These are phyloP conservation scores for Oryza meridionalis DNA, from an alignment of 176 grass and related monocot genomes.

Conservation along the genomic window DNA sequence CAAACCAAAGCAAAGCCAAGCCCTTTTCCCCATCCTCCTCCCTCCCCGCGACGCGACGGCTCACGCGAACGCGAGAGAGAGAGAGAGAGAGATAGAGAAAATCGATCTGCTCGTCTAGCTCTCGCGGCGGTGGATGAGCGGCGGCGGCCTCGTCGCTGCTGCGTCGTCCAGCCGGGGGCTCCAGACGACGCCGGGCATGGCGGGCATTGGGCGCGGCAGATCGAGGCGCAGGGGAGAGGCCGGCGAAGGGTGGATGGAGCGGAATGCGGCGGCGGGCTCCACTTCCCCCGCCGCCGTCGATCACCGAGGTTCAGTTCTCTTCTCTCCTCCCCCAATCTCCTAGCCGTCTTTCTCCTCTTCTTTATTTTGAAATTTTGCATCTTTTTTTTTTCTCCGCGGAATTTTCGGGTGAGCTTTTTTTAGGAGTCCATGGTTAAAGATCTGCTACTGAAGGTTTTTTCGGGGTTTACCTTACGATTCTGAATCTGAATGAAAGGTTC, in stretches of 20 bases:
- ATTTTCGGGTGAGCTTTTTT: neutral
- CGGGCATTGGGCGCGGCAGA: constrained; percentile 43
- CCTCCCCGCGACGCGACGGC: neutral
- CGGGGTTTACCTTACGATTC: neutral
- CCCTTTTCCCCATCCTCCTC: constrained; percentile 29
- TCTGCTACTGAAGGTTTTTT: constrained; percentile 36
- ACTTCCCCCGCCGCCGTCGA: constrained; percentile 5
- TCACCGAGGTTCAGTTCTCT: constrained; percentile 36
- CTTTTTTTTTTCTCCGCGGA: neutral
- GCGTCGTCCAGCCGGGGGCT: neutral
- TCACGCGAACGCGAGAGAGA: neutral
- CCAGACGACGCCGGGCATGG: constrained; percentile 31
- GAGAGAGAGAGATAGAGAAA: neutral
- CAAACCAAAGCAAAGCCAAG: neutral
- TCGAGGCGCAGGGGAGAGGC: constrained; percentile 50
- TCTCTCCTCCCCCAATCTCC: neutral
- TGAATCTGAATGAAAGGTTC: constrained; percentile 7
- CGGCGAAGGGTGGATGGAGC: constrained; percentile 26
- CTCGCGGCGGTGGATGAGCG: constrained; percentile 38
- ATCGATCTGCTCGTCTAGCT: constrained; percentile 45
- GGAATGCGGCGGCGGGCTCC: constrained; percentile 1
- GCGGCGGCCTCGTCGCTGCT: constrained; percentile 2
- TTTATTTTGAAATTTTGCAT: neutral
- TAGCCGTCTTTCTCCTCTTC: neutral
- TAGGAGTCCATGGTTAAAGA: constrained; percentile 23